Conservation (phyloP, 495 filamentous ascomycete genomes). For the Chaetomium cochliodes region DNA sequence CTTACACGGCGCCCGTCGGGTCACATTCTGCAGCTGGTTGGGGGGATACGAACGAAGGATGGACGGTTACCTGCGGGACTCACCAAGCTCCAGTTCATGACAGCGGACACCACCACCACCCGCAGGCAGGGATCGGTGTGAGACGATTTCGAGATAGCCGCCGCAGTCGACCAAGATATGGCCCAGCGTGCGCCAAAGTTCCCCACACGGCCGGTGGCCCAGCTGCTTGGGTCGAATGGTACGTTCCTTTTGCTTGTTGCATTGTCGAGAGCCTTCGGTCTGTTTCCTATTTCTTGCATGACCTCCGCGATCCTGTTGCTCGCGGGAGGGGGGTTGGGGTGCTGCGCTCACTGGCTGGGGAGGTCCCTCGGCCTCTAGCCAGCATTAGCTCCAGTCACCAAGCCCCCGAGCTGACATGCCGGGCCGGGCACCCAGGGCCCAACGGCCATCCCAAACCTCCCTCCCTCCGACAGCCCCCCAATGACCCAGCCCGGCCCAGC, state of each 20-base stretch:
- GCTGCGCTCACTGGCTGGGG: neutral
- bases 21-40: neutral
- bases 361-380: neutral
- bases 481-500: neutral
- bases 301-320: neutral
- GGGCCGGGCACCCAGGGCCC: neutral
- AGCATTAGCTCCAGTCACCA: neutral
- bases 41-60: neutral
- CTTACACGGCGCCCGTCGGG: neutral
- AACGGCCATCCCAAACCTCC: neutral
- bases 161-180: conserved; percentile 11
- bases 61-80: conserved; percentile 12
- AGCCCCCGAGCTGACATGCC: neutral
- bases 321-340: neutral
- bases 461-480: neutral
- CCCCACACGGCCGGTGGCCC: conserved; percentile 44
- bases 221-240: conserved; percentile 46
- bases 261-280: neutral
- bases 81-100: neutral
- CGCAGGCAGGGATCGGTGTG: neutral
- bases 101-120: too few relatives aligned
- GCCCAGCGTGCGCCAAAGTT: conserved; percentile 24
- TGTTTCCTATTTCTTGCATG: conserved; percentile 2
- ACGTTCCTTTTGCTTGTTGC: conserved; percentile 2
- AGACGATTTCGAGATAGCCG: neutral